Evolutionary conservation across 805 yeast species (phyloP).

Genomic region (Metschnikowia shivogae): DNA sequence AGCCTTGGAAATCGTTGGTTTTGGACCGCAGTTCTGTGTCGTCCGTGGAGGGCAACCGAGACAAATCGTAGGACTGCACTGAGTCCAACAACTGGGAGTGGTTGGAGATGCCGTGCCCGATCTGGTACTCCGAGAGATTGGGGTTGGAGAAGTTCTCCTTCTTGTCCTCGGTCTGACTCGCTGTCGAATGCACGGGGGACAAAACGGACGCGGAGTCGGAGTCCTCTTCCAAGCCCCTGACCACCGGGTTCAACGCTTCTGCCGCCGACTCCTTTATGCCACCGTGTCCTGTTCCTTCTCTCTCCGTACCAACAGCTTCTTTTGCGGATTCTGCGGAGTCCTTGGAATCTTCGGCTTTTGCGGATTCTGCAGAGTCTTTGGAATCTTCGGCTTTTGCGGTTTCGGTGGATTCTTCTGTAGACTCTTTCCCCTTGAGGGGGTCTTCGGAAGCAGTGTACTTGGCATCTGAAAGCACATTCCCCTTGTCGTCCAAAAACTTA

Average conservation of each 20-base stretch:
- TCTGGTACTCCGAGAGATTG: conserved; percentile 42
- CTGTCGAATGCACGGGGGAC: conserved; percentile 4
- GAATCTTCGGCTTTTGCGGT: background rate
- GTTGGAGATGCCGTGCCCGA: conserved; percentile 35
- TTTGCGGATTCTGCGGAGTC: background rate
- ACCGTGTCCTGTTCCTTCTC: background rate
- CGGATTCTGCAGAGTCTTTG: background rate
- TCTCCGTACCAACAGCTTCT: background rate
- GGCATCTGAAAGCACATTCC: conserved; percentile 48
- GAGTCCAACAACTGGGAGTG: conserved; percentile 34
- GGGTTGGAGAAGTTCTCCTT: conserved; percentile 36
- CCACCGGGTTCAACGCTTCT: background rate
- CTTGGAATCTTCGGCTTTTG: background rate
- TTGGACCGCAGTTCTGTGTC: conserved; percentile 17
- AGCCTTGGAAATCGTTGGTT: conserved; percentile 9
- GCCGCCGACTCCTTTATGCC: background rate
- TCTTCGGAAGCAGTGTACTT: conserved; percentile 17
- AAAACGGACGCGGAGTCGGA: conserved; percentile 2
- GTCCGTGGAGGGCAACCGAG: conserved; percentile 16
- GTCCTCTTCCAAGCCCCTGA: background rate
- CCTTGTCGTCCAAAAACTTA: conserved; percentile 48
- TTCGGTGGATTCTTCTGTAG: conserved; percentile 4
- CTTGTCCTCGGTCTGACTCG: background rate
- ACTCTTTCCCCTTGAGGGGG: background rate
- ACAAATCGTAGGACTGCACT: conserved; percentile 35